Evolutionary conservation across 2,329 filamentous ascomycete genomes (phyloP).

Genomic region (Proliferodiscus dingleyae): DNA sequence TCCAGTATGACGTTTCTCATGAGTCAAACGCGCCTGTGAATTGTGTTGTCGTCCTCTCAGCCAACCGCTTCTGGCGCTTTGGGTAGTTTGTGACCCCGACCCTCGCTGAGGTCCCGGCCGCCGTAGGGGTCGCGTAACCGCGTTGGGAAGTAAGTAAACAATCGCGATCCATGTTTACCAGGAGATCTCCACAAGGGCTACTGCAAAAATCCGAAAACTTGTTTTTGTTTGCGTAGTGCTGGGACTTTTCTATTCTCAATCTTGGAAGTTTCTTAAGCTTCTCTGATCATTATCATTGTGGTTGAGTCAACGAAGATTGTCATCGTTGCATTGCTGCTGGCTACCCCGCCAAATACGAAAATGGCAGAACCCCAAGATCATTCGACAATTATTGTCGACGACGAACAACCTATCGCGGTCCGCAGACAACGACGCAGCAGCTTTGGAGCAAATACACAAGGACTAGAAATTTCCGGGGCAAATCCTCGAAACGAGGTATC

Average conservation of each 20-base stretch:
- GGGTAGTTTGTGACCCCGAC: constrained; percentile 1
- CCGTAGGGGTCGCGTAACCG: constrained; percentile 32
- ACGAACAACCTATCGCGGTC: constrained; percentile 50
- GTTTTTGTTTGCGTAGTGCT: constrained; percentile 2
- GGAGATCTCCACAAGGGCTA: neutral
- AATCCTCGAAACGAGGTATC: constrained; percentile 2
- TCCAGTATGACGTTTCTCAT: too few relatives aligned
- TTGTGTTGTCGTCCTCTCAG: constrained; percentile 8
- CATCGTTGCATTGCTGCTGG: neutral
- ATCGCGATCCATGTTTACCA: constrained; percentile 15
- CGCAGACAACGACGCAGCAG: constrained; percentile 48
- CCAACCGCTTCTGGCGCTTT: constrained; percentile 10
- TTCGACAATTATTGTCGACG: constrained; percentile 32
- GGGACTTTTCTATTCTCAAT: neutral
- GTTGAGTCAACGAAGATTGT: too few relatives aligned
- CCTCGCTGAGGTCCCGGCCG: constrained; percentile 6
- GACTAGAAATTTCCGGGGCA: too few relatives aligned
- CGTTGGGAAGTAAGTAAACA: constrained; percentile 45
- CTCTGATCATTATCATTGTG: neutral
- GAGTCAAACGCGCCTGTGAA: constrained; percentile 8
- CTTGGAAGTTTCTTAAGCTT: neutral
- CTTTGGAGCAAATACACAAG: constrained; percentile 16
- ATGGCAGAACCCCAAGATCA: constrained; percentile 22
- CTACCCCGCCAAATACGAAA: constrained; percentile 2
- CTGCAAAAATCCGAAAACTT: neutral